phyloP scores from a whole-genome alignment of 169 alveolate genomes.

The Cryptosporidium meleagridis region DNA sequence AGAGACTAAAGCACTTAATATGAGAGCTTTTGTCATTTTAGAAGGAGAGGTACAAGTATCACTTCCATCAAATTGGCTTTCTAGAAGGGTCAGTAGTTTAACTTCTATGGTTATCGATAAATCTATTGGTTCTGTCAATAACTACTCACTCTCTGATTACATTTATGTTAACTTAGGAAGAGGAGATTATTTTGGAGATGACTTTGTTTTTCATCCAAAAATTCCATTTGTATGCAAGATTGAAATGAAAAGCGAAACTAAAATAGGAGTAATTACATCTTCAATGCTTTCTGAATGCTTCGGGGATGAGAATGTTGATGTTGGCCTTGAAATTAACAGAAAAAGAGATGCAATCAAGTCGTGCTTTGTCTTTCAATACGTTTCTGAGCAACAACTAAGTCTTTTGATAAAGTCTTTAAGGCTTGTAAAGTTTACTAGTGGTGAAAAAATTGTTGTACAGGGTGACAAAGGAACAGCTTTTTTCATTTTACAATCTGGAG shows the following conservation, averaged over 20 bases:
- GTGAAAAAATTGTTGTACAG: constrained; percentile 90
- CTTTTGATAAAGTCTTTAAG: constrained; percentile 54
- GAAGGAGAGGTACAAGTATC: constrained; percentile 86
- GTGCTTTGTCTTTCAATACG: constrained; percentile 73
- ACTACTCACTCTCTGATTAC: constrained; percentile 29
- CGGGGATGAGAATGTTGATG: constrained; percentile 71
- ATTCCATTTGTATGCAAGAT: constrained; percentile 86
- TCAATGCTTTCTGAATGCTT: constrained; percentile 71
- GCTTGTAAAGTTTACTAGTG: constrained; percentile 82
- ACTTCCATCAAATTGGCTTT: constrained; percentile 58
- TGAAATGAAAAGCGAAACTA: constrained; percentile 79
- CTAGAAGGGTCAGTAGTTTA: constrained; percentile 24
- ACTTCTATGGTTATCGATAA: constrained; percentile 44
- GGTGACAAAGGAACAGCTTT: constrained; percentile 92
- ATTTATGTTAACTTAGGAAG: constrained; percentile 80
- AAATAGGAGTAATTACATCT: constrained; percentile 52
- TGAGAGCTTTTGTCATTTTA: constrained; percentile 81
- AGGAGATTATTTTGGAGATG: constrained; percentile 96
- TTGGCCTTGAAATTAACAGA: constrained; percentile 64
- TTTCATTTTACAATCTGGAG: constrained; percentile 93
- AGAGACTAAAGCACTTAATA: constrained; percentile 44
- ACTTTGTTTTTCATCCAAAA: constrained; percentile 87
- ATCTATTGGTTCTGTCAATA: constrained; percentile 43
- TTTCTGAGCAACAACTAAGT: constrained; percentile 72
- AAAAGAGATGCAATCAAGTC: constrained; percentile 62